These are phyloP conservation scores for Dactylellina drechsleri DNA, from an alignment of 2,329 filamentous ascomycete species.

Conservation along the genomic window DNA sequence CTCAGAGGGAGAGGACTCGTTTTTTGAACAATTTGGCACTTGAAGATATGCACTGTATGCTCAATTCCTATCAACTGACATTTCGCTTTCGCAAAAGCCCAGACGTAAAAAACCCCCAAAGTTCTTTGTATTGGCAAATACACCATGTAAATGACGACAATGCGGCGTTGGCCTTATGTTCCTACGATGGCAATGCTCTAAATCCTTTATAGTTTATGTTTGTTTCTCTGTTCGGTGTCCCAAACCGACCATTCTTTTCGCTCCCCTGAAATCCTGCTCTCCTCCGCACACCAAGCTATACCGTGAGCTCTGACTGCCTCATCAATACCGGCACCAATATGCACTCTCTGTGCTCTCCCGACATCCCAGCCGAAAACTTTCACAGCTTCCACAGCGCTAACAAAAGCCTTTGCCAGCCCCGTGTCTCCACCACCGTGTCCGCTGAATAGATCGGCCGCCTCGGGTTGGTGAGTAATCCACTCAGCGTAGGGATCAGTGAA, in stretches of 20 bases:
- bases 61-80: too few relatives aligned
- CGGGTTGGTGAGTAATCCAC: constrained; percentile 48
- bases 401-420: constrained; percentile 82
- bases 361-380: constrained; percentile 75
- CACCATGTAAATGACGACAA: too few relatives aligned
- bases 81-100: too few relatives aligned
- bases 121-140: too few relatives aligned
- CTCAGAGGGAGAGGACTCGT: too few relatives aligned
- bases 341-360: constrained; percentile 75
- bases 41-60: too few relatives aligned
- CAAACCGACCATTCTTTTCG: constrained; percentile 36
- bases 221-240: constrained; percentile 36
- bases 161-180: too few relatives aligned
- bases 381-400: constrained; percentile 81
- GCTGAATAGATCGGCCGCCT: constrained; percentile 61
- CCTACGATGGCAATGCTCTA: too few relatives aligned
- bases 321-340: constrained; percentile 75
- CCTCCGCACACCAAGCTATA: constrained; percentile 92
- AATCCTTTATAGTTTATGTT: not conserved
- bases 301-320: constrained; percentile 91
- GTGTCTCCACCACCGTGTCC: constrained; percentile 82
- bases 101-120: too few relatives aligned
- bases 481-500: constrained; percentile 45
- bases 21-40: too few relatives aligned
- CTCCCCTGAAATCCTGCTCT: constrained; percentile 61